Evolutionary conservation across 768 basidiomycete species (phyloP).

Genomic region (Boletus fagicola): DNA sequence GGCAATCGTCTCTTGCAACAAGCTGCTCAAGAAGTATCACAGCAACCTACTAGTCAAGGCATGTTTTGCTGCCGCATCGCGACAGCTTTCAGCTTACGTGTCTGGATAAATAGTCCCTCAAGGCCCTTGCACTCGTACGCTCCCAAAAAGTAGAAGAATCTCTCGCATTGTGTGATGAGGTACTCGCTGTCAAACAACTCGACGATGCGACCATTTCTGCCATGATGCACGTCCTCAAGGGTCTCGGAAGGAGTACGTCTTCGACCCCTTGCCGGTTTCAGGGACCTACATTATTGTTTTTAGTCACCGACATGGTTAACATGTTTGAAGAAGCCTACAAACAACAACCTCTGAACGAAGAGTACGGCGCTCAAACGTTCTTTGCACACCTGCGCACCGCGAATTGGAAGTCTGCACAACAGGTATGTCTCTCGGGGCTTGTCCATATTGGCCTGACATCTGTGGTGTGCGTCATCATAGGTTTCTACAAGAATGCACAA

Average conservation of each 20-base stretch:
- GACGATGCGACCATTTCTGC: conserved; percentile 73
- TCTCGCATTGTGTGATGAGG: conserved; percentile 73
- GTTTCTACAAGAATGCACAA: conserved; percentile 80
- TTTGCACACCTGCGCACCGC: conserved; percentile 78
- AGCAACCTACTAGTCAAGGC: conserved; percentile 73
- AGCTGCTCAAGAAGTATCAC: conserved; percentile 83
- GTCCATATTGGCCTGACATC: conserved; percentile 2
- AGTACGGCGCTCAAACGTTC: conserved; percentile 80
- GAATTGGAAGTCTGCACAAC: conserved; percentile 86
- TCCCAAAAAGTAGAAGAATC: conserved; percentile 86
- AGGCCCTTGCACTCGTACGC: conserved; percentile 80
- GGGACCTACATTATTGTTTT: not conserved
- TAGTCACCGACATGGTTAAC: conserved; percentile 73
- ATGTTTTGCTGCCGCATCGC: not conserved
- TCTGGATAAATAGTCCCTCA: conserved; percentile 57
- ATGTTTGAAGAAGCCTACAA: conserved; percentile 90
- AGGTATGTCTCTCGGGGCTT: conserved; percentile 43
- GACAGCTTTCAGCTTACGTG: conserved; percentile 5
- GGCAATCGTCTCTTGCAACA: conserved; percentile 82
- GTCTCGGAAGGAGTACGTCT: conserved; percentile 63
- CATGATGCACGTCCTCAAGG: conserved; percentile 81
- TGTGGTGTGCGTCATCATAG: conserved; percentile 35
- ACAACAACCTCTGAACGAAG: conserved; percentile 76
- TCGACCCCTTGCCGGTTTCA: not conserved
- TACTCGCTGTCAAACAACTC: conserved; percentile 68